Conservation (phyloP, 768 basidiomycete species). For the Leucosporidium scottii region DNA sequence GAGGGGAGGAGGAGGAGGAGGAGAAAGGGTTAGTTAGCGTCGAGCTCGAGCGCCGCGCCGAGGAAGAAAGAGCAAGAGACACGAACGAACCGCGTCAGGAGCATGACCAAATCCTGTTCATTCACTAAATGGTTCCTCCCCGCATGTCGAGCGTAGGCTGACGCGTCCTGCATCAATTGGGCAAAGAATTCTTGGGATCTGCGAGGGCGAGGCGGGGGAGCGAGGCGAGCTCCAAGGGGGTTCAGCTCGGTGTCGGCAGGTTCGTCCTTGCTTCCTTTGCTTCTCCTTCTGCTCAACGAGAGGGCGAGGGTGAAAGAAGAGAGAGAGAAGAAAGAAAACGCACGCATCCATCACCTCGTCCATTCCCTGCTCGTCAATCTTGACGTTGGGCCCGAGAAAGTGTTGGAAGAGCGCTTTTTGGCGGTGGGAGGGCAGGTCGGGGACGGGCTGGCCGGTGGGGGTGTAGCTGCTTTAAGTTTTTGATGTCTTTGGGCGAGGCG, state of each 20-base stretch:
- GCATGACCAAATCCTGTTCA: not conserved
- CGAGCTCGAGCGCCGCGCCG: too few species aligned
- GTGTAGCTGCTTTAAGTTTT: conserved; percentile 1
- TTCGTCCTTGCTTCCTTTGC: too few species aligned
- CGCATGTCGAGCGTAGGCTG: not conserved
- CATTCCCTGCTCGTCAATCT: conserved; percentile 1
- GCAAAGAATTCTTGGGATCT: conserved; percentile 19
- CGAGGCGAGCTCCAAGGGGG: not conserved
- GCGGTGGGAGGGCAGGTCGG: not conserved
- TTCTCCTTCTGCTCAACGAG: too few species aligned
- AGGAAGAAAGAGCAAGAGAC: too few species aligned
- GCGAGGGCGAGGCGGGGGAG: too few species aligned
- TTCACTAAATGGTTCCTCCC: not conserved
- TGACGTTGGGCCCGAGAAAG: conserved; percentile 9
- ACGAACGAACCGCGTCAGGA: not conserved
- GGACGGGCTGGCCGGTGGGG: conserved; percentile 5
- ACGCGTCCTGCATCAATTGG: not conserved
- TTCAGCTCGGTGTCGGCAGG: too few species aligned
- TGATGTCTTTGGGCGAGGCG: too few species aligned
- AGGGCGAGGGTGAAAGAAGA: not conserved
- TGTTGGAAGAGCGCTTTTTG: conserved; percentile 17
- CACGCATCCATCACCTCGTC: conserved; percentile 15
- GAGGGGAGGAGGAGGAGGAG: not conserved
- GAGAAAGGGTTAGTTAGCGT: too few species aligned
- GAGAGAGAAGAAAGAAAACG: not conserved